Base-by-base conservation (phyloP, 2,329 filamentous ascomycete genomes). In the Aspergillus piperis region DNA sequence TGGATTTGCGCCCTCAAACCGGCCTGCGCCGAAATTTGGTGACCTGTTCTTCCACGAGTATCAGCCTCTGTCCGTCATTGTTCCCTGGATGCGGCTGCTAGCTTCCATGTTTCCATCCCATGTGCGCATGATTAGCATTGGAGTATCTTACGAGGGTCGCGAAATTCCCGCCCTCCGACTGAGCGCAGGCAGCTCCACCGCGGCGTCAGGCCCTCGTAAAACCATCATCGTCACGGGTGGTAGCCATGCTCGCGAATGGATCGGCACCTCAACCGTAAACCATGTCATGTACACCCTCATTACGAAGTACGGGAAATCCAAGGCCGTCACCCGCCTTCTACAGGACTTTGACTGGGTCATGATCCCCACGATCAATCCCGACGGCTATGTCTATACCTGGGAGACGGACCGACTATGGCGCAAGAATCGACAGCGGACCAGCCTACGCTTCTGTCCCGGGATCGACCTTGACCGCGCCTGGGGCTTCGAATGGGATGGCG, bases 311-410 rank as follows among this genome's bases (percentile, higher is more conserved):
- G 90, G 90, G 58, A 91, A 91, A 84, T 77, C 83, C 71, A 63
- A 83, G 80, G 76, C 77, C 11, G 88, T 96, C 57, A 93, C 90
- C 19, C 89, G 88, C 62, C 82, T 98, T 8, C 83, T 99, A 3
- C 84, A 95, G 64, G 83, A 89, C 57, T 96, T 94, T 70, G 93
- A 98, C 75, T 88, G 96, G 68, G 83, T 98, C 48, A 89, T 98
- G 68, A 84, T 98, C 23, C 95, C 95, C 0, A 91, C 91, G 0
- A 77, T 95, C 60, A 99, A 99, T 72, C 92, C 94, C 0, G 95
- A 99, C 74, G 95, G 95, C 30, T 96, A 97, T 71, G 89, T 92
- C 64, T 97, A 96, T 76, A 92, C 91, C 0, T 98, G 94, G 94
- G 87, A 93, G 61, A 86, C 86, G 1, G 94, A 99, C 74, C 88